phyloP scores from a whole-genome alignment of 2,329 filamentous ascomycete species.

The Diaporthe velutina region DNA sequence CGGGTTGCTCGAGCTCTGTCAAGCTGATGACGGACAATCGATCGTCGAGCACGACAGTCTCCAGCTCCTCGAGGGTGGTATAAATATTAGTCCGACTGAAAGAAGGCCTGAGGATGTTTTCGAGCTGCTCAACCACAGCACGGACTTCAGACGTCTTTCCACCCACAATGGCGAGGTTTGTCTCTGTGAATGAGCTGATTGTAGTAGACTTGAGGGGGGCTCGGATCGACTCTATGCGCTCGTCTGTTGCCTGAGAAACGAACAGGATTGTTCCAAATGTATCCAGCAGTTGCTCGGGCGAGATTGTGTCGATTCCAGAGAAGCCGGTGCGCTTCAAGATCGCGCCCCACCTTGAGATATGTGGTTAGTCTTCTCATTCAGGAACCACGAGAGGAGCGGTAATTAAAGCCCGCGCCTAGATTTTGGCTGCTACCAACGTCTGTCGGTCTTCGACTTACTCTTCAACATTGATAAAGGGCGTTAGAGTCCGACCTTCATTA shows the following conservation, averaged over 20 bases:
- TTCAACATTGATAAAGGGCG: slow-evolving; percentile 29
- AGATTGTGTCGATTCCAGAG: slow-evolving; percentile 11
- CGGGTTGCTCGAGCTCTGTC: slow-evolving; percentile 28
- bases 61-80: background rate
- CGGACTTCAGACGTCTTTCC: background rate
- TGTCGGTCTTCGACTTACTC: background rate
- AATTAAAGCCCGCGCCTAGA: background rate
- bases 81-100: background rate
- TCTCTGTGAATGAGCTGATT: background rate
- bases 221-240: background rate
- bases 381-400: no score
- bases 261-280: background rate
- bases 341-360: background rate
- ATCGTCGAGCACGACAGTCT: background rate
- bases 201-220: background rate
- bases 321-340: background rate
- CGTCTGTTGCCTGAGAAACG: slow-evolving; percentile 23
- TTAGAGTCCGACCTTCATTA: slow-evolving; percentile 16
- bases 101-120: background rate
- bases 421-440: background rate
- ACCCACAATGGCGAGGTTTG: background rate
- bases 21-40: background rate
- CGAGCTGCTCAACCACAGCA: background rate
- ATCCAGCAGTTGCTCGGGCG: background rate
- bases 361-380: background rate